Base-by-base conservation (phyloP, 2,329 filamentous ascomycete genomes). In the Chalaropsis ovoidea region DNA sequence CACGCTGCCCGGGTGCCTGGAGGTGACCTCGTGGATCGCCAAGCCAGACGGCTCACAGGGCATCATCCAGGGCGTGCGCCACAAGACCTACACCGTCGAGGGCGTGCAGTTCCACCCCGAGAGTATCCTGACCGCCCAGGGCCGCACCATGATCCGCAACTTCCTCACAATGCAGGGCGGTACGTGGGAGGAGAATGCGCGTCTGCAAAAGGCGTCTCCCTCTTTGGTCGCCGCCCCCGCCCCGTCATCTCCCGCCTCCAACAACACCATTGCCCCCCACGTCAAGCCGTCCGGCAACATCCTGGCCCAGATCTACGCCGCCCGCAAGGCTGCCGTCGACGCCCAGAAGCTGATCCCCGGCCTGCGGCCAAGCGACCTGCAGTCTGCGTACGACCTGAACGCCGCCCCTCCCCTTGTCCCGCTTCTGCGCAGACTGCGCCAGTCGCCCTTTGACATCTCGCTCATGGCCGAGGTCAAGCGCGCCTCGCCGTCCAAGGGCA, bases 61-160 rank as follows among this genome's bases (percentile, higher is more conserved):
- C 39, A 86, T 97, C 67, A 99, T 99, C 71, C 96, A 97, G 88
- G 94, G 94, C 60, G 89, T 99, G 58, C 86, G 94, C 58, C 94
- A 99, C 79, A 96, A 93, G 78, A 84, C 94, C 72, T 88, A 87
- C 71, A 83, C 89, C 1, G 81, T 97, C n/a, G 94, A 99, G 75
- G 94, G 92, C 49, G 94, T 99, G 17, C 94, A 99, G 73, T 99
- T 97, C 71, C 94, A 99, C 71, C 94, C 94, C 0, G 94, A 99
- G 76, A 97, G 93, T 74, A 99, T 99, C 67, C 78, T 99, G 63
- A 96, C 93, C 0, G 90, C 88, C 58, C 85, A 94, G 67, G 94
- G 95, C 2, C 86, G 92, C 43, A 77, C 82, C 43, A 96, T 99
- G 89, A 84, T 99, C 73, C 86, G 85, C 72, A 99, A 97, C 75